Evolutionary conservation across 805 yeast genomes (phyloP).

Genomic region (Pichia sporocuriosa): DNA sequence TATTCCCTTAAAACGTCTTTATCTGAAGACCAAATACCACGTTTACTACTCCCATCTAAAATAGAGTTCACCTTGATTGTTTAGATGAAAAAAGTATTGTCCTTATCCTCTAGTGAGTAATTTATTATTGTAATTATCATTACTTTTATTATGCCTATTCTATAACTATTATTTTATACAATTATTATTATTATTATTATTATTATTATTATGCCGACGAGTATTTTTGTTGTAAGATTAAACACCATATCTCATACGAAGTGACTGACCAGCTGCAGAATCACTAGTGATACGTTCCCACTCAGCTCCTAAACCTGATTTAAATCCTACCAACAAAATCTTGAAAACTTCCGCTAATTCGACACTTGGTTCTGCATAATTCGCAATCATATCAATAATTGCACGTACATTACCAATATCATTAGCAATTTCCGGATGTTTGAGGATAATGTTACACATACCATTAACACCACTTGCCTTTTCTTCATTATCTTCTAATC

Average conservation of each 20-base stretch:
- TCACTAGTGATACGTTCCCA: slow-evolving; percentile 10
- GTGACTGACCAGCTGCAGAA: background rate
- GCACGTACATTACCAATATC: slow-evolving; percentile 42
- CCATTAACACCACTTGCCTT: slow-evolving; percentile 85
- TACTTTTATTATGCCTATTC: background rate
- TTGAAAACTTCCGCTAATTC: slow-evolving; percentile 38
- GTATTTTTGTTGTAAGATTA: slow-evolving; percentile 10
- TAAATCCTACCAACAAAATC: slow-evolving; percentile 40
- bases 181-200: background rate
- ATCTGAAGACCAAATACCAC: too few species aligned
- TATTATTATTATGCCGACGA: background rate
- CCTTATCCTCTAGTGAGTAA: too few species aligned
- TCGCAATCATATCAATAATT: slow-evolving; percentile 54
- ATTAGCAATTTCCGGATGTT: slow-evolving; percentile 56
- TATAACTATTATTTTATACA: slow-evolving; percentile 1
- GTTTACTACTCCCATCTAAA: too few species aligned
- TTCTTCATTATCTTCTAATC: slow-evolving; percentile 74
- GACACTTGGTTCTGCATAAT: slow-evolving; percentile 45
- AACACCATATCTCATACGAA: slow-evolving; percentile 20
- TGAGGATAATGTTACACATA: slow-evolving; percentile 59
- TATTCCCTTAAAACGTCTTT: too few species aligned
- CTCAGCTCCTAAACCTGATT: slow-evolving; percentile 39
- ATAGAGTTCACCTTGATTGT: too few species aligned
- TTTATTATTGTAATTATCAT: background rate
- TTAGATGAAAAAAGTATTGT: too few species aligned